Conservation (phyloP, 805 yeast species). For the Myxozyma nipponensis region DNA sequence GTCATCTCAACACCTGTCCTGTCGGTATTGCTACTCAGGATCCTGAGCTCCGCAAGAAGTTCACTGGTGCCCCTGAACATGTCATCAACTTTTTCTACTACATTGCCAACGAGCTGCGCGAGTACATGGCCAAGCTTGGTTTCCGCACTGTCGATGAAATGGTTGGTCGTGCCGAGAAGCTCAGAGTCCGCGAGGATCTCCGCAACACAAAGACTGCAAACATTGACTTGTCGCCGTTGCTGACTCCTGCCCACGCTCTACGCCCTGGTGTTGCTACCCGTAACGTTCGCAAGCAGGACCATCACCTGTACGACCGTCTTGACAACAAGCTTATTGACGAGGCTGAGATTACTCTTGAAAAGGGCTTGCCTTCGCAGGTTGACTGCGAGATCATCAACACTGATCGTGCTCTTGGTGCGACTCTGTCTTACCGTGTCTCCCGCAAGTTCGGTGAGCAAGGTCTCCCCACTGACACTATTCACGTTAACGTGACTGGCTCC, state of each 20-base stretch:
- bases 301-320: conserved; percentile 83
- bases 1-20: conserved; percentile 92
- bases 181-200: conserved; percentile 76
- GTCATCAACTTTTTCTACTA: conserved; percentile 97
- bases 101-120: conserved; percentile 85
- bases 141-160: conserved; percentile 94
- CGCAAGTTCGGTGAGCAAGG: conserved; percentile 91
- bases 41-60: conserved; percentile 86
- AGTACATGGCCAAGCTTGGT: conserved; percentile 90
- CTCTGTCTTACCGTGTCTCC: conserved; percentile 88
- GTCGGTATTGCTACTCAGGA: conserved; percentile 99
- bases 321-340: conserved; percentile 96
- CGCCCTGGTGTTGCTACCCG: conserved; percentile 96
- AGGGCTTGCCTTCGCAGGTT: conserved; percentile 93
- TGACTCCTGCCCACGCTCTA: conserved; percentile 94
- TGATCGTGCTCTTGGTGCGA: conserved; percentile 93
- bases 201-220: conserved; percentile 86
- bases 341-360: conserved; percentile 89
- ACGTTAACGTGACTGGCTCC: conserved; percentile 83
- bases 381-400: conserved; percentile 93
- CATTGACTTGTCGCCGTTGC: conserved; percentile 85
- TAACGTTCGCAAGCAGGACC: conserved; percentile 90
- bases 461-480: conserved; percentile 92
- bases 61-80: conserved; percentile 96
- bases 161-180: conserved; percentile 95